Base-by-base conservation (phyloP, 2,329 filamentous ascomycete species). In the Aspergillus texensis region DNA sequence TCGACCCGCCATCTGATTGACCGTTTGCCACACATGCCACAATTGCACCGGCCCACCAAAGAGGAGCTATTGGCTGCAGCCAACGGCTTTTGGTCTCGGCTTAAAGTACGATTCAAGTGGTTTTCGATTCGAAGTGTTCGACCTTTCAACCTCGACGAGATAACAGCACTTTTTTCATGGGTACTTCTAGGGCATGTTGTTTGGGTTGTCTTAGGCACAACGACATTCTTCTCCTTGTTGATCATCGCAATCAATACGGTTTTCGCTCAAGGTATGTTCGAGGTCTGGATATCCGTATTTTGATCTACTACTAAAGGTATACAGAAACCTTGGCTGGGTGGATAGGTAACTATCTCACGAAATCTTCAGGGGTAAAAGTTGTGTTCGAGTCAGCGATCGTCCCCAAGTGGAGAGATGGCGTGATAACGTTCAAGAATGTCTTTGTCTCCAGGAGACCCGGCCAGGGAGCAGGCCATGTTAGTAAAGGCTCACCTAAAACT, bases 351-450 rank as follows among this genome's bases (percentile, higher is more conserved):
- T 97, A 98, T 78, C 83, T 99, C 30, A 99, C 95, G 2, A 89
- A 94, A 74, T 97, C 94, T 21, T 95, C 94, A 10, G 95, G 95
- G 6, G 84, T 98, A 55, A 95, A 93, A 45, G 92, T 99, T 36
- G 90, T 99, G 60, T 99, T 99, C 75, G 95, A 99, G 79, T 97
- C 93, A 45, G 95, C 95, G 26, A 97, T 99, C 72, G 95, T 99
- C 24, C 95, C 95, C 12, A 95, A 91, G 75, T 99, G 95, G 95
- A 89, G 88, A 65, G 91, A 95, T 72, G 94, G 94, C 36, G 94
- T 98, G 46, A 99, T 99, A 67, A 94, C 92, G 0, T 97, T 99
- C 80, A 90, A 92, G 71, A 98, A 97, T 73, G 95, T 99, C 11
- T 98, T 97, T 73, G 92, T 99, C 2, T 98, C 95, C 16, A 86